Base-by-base conservation (phyloP, 2,329 filamentous ascomycete genomes). In the Davidsoniella virescens region DNA sequence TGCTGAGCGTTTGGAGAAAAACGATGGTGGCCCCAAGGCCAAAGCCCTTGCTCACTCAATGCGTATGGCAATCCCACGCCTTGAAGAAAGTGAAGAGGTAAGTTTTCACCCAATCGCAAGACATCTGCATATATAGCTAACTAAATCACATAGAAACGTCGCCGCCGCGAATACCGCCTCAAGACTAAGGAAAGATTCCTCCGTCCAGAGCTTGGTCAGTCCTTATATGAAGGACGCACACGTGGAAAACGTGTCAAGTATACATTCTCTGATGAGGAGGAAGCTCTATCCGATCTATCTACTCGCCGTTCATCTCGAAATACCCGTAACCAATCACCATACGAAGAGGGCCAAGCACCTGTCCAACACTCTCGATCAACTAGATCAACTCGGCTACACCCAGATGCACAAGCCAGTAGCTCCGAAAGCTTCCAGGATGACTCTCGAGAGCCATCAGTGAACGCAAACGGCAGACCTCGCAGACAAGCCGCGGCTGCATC, bases 211-310 rank as follows among this genome's bases (percentile, higher is more conserved):
- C 82, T 84, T 8, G 87, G 87, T 4, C 93, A 90, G 62, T 95
- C 88, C 1, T 71, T 94, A 52, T 98, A 98, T 63, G 92, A 98
- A 67, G 92, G 92, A 46, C 85, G 92, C 49, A 98, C 93, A 4
- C 80, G 92, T 53, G 92, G 92, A 51, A 96, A 98, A 70, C 84
- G 90, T 54, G 84, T 94, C 67, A 93, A 88, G 64, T 98, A 98
- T 61, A 98, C 87, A 0, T 98, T 85, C 61, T 93, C 87, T 0
- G 88, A 95, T 48, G 86, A 93, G 20, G 82, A 82, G 36, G 78
- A 81, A 14, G 77, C 78, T 47, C 75, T 71, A 51, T 76, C 76
- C n/a, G 76, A 81, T 60, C 80, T 80, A 36, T 73, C 75, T 8
- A 62, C 60, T 5, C 62, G 88, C 70, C 76, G 80, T 5, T 86